Conservation (phyloP, 306 rosid species). For the Fagus crenata region DNA sequence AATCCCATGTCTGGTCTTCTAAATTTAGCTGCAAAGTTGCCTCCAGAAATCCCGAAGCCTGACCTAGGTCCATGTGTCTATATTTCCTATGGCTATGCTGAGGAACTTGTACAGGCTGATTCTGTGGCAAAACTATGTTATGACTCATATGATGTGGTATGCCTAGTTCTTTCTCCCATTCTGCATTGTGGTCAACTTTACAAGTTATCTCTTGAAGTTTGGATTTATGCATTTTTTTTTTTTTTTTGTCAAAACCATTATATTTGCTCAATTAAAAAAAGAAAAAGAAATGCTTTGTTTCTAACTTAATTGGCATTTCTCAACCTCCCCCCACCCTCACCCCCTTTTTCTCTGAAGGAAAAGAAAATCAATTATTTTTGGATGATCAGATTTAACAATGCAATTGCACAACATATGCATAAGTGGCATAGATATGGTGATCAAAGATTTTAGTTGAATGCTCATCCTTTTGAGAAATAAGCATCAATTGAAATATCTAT, state of each 20-base stretch:
- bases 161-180: constrained; percentile 30
- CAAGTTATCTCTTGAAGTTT: constrained; percentile 2
- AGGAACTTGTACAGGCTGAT: constrained; percentile 53
- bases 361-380: not conserved
- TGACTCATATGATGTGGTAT: constrained; percentile 76
- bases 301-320: not conserved
- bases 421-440: constrained; percentile 20
- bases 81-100: constrained; percentile 70
- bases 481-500: not conserved
- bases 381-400: not conserved
- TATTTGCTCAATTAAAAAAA: not conserved
- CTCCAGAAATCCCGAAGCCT: constrained; percentile 59
- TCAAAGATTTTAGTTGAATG: constrained; percentile 15
- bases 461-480: constrained; percentile 23
- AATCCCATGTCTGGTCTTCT: constrained; percentile 84
- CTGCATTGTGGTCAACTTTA: constrained; percentile 17
- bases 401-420: not conserved
- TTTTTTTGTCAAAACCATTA: not conserved
- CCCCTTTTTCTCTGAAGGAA: not conserved
- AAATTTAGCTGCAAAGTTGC: constrained; percentile 78
- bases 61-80: constrained; percentile 82
- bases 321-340: not conserved
- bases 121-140: constrained; percentile 69
- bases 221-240: constrained; percentile 4
- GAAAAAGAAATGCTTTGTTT: not conserved